Evolutionary conservation across 1,284 basidiomycete genomes (phyloP), one percentile per base, ranked within the genome.

Genomic region (Boletus smithii): DNA sequence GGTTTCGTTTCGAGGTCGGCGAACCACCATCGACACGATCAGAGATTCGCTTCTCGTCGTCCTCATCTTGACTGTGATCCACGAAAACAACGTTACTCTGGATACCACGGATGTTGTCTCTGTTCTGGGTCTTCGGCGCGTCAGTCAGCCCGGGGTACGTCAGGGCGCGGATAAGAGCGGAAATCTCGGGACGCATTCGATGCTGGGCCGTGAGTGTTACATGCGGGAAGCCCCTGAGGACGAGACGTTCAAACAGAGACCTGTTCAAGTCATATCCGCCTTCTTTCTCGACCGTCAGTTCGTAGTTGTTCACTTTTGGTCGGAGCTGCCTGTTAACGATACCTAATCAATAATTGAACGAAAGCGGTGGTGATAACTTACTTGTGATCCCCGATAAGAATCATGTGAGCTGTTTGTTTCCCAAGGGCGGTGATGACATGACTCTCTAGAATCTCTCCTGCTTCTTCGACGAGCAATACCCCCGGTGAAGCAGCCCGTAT

Each of bases 161-260:
- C 17, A 85, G 68, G 6, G 67, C 57, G n/a, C 82, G 74, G 32
- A 85, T 71, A 22, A 83, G 67, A 0, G 69, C 52, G 5, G 83
- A 81, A 13, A 85, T 85, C 51, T 85, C 82, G 0, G 83, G 83
- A 3, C 81, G 72, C 83, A 85, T 85, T n/a, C 83, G 76, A 57
- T 85, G 83, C 52, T 85, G 83, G 38, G 72, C 55, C 1, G 53
- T 61, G 10, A 85, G 70, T 0, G 73, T 79, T 37, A 67, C 53
- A 57, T 85, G 82, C 0, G 83, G 82, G 54, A 79, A 85, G 0
- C 73, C 75, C 51, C 73, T 74, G 4, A 77, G 60, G 14, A 85
- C 78, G 1, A 85, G 72, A 8, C 83, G 76, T 54, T 85, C 83
- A 55, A 85, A 85, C 0, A 85, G 65, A 0, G 80, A 83, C 39